A percentile compares a stretch with the other conserved stretches of the same genome.
Evolutionary conservation across 78 protist genomes (phyloP).

Genomic region (Blattamonas nauphoetae): DNA sequence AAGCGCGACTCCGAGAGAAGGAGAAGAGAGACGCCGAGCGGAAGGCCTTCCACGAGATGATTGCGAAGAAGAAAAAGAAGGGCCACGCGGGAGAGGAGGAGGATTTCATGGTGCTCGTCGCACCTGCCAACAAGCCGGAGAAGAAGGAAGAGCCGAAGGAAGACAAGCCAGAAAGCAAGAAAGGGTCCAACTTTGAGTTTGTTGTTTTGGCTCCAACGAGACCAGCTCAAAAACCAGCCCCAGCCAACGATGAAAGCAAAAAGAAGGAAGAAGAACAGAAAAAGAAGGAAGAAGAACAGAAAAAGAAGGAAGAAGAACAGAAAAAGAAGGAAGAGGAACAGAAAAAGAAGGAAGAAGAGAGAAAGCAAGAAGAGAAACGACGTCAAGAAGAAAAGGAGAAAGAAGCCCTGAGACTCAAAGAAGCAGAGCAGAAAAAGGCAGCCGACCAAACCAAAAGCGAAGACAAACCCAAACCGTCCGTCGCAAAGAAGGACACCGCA

Average conservation of each 20-base stretch:
- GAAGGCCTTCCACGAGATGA: neutral
- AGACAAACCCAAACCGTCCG: no score
- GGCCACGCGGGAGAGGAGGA: neutral
- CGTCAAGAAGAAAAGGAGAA: neutral
- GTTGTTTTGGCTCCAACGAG: no score
- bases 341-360: neutral
- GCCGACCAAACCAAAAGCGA: no score
- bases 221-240: neutral
- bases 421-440: neutral
- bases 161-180: no score
- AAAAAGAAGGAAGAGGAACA: neutral
- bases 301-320: neutral
- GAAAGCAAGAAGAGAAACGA: neutral
- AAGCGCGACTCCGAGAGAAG: neutral
- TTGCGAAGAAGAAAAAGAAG: neutral
- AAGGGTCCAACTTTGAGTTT: no score
- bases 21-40: neutral
- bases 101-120: no score
- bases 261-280: neutral
- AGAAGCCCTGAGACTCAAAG: neutral
- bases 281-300: neutral
- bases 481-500: no score
- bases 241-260: neutral
- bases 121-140: no score
- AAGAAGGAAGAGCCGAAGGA: no score